phyloP scores from a whole-genome alignment of 768 basidiomycete genomes.

The Xerocomellus chrysenteron region DNA sequence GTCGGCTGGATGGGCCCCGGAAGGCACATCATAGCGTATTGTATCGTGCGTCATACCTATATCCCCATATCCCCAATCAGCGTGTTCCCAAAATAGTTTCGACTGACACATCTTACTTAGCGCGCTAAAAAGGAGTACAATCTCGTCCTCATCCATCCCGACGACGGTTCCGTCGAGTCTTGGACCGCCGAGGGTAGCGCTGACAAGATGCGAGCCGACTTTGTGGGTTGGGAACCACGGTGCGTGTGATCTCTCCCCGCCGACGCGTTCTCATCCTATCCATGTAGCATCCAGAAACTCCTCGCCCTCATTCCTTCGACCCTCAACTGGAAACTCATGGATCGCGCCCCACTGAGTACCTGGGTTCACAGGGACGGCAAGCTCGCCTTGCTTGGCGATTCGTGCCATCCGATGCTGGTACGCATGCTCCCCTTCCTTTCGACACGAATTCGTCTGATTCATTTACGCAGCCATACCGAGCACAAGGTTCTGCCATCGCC shows the following conservation, averaged over 20 bases:
- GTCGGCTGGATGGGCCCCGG: conserved; percentile 60
- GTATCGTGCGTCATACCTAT: conserved; percentile 35
- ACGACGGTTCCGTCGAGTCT: conserved; percentile 40
- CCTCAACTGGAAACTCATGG: conserved; percentile 48
- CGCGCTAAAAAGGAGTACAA: conserved; percentile 44
- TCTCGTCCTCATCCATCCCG: conserved; percentile 45
- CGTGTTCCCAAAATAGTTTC: neutral
- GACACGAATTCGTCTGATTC: neutral
- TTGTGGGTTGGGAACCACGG: conserved; percentile 50
- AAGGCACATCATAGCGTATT: conserved; percentile 45
- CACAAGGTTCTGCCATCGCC: conserved; percentile 57
- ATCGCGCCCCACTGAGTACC: conserved; percentile 44
- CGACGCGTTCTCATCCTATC: conserved; percentile 3
- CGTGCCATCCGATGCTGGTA: conserved; percentile 56
- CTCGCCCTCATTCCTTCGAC: conserved; percentile 45
- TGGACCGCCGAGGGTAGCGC: conserved; percentile 43
- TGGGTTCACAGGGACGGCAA: conserved; percentile 48
- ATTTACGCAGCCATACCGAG: conserved; percentile 43
- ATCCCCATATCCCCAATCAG: too few species aligned
- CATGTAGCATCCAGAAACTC: conserved; percentile 44
- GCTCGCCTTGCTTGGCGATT: conserved; percentile 51
- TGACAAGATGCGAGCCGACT: conserved; percentile 48
- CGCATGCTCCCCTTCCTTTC: neutral
- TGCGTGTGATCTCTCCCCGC: conserved; percentile 17
- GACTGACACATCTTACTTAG: conserved; percentile 7